These are phyloP conservation scores for Mycena vulgaris DNA, from an alignment of 768 basidiomycete species.

Conservation along the genomic window DNA sequence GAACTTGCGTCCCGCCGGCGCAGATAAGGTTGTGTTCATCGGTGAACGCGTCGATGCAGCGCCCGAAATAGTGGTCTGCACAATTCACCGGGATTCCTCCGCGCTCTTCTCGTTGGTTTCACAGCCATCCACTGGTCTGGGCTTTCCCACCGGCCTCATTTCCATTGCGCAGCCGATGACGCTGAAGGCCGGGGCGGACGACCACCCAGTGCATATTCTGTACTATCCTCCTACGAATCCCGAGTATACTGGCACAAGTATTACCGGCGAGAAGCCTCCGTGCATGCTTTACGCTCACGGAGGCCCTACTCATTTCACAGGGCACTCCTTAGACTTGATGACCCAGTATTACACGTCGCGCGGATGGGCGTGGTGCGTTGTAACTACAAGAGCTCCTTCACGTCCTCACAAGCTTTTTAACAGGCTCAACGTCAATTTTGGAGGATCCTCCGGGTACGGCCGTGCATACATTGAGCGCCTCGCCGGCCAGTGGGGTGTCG, in stretches of 20 bases:
- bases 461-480: constrained; percentile 62
- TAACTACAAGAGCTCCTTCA: background rate
- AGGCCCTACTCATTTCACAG: constrained; percentile 71
- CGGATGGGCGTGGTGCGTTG: constrained; percentile 78
- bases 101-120: constrained; percentile 39
- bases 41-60: constrained; percentile 60
- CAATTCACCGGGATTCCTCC: constrained; percentile 41
- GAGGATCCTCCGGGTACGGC: constrained; percentile 73
- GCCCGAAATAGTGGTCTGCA: constrained; percentile 54
- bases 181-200: constrained; percentile 51
- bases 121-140: constrained; percentile 37
- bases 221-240: constrained; percentile 81
- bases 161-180: constrained; percentile 67
- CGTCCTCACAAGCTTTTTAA: constrained; percentile 1
- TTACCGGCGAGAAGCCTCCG: constrained; percentile 73
- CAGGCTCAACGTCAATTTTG: constrained; percentile 72
- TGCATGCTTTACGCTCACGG: constrained; percentile 79
- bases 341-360: constrained; percentile 79
- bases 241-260: constrained; percentile 64
- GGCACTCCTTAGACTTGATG: constrained; percentile 66
- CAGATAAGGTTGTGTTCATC: constrained; percentile 57
- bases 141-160: constrained; percentile 53
- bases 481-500: constrained; percentile 69
- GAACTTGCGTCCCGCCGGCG: constrained; percentile 51
- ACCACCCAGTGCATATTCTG: constrained; percentile 68